Base-by-base conservation (phyloP, 495 filamentous ascomycete genomes). In the Annulohypoxylon bovei region DNA sequence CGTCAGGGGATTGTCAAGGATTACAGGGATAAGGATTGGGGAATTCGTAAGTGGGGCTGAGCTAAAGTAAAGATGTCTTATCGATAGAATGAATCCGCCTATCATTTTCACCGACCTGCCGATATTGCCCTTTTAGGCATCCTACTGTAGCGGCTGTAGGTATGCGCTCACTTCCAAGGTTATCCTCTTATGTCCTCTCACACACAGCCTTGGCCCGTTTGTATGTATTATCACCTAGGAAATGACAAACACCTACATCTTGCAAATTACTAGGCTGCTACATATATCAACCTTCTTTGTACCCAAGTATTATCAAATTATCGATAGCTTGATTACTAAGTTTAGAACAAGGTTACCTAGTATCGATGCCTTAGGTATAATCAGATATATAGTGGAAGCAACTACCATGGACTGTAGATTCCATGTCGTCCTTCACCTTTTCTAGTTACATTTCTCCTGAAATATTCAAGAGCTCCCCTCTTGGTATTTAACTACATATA, bases 111-210 rank as follows among this genome's bases (percentile, higher is more conserved):
- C 53, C 66, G 59, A 62, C 49, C 42, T 62, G 30, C 58, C 49
- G 50, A 62, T 62, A 62, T 62, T 62, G 37, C 65, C 65, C 58
- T 62, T 57, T 68, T 67, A 53, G 39, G 64, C 39, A 28, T 50
- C 22, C 30, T 47, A 25, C 44, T 25, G 46, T 50, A n/a, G n/a
- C n/a, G n/a, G n/a, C n/a, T n/a, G n/a, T n/a, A n/a, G n/a, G n/a
- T n/a, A 50, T 14, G 46, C 8, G 23, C 35, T 57, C 14, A 65
- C 52, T 58, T 65, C 58, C 14, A 57, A 25, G 46, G 5, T 27
- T 0, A 6, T 22, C 42, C 9, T 32, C 30, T 32, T 8, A 32
- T n/a, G 40, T 62, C 46, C 44, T 52, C 6, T 46, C 52, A 23
- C 52, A 55, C 52, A 23, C 52, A 55, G 32, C 52, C 32, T 55